phyloP scores from a whole-genome alignment of 139 green algal species.

The Picochlorum sp. region DNA sequence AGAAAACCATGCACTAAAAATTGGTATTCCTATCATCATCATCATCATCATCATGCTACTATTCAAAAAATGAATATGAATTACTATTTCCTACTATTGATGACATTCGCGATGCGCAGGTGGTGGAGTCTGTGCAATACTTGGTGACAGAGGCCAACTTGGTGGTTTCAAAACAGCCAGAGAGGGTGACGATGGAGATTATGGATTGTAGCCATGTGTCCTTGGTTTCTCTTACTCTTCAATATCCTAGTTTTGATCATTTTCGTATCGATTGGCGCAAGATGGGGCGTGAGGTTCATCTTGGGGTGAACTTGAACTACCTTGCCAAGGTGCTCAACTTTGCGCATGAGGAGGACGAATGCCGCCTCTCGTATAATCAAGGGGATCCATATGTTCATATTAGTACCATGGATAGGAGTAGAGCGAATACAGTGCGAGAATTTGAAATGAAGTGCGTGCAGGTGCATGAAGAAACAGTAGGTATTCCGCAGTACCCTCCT shows the following conservation, averaged over 20 bases:
- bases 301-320: slow-evolving; percentile 86
- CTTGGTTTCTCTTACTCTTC: slow-evolving; percentile 77
- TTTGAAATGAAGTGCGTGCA: slow-evolving; percentile 99
- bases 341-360: slow-evolving; percentile 88
- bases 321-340: slow-evolving; percentile 99
- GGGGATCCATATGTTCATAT: slow-evolving; percentile 83
- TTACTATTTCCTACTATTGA: no score
- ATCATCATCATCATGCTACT: no score
- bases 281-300: not conserved
- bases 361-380: slow-evolving; percentile 94
- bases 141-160: slow-evolving; percentile 96
- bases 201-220: slow-evolving; percentile 98
- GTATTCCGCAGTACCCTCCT: slow-evolving; percentile 76
- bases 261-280: slow-evolving; percentile 78
- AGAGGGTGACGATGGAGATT: slow-evolving; percentile 82
- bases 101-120: slow-evolving; percentile 18
- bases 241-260: slow-evolving; percentile 91
- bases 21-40: no score
- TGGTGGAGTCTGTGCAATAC: slow-evolving; percentile 95
- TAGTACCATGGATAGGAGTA: slow-evolving; percentile 78
- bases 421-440: slow-evolving; percentile 54
- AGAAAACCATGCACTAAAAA: no score
- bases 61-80: no score
- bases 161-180: slow-evolving; percentile 61
- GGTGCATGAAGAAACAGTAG: slow-evolving; percentile 96